These are phyloP conservation scores for Gymnopilus dilepis DNA, from an alignment of 768 basidiomycete genomes.

Conservation along the genomic window DNA sequence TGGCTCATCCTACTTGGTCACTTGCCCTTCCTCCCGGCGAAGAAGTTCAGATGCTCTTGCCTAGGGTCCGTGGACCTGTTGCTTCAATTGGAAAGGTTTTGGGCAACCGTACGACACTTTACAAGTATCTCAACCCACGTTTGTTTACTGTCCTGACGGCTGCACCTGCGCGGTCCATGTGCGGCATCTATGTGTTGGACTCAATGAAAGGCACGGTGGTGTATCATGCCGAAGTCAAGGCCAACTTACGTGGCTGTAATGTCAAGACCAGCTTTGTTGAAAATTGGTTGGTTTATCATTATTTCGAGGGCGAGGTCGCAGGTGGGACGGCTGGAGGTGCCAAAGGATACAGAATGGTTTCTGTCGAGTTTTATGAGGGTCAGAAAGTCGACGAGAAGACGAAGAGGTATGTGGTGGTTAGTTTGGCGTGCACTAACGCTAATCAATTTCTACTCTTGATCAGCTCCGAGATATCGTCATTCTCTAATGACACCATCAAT, in stretches of 20 bases:
- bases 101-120: slow-evolving; percentile 86
- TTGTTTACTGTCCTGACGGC: slow-evolving; percentile 70
- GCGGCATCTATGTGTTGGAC: slow-evolving; percentile 82
- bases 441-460: neutral
- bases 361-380: slow-evolving; percentile 91
- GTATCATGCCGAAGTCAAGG: slow-evolving; percentile 66
- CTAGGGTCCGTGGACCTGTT: slow-evolving; percentile 55
- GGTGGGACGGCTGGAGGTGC: slow-evolving; percentile 48
- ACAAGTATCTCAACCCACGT: slow-evolving; percentile 93
- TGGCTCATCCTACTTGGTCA: slow-evolving; percentile 47
- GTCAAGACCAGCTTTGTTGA: slow-evolving; percentile 76
- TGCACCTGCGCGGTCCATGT: slow-evolving; percentile 36
- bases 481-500: slow-evolving; percentile 54
- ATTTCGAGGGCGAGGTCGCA: slow-evolving; percentile 65
- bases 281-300: slow-evolving; percentile 94
- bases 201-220: slow-evolving; percentile 76
- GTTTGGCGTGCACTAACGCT: neutral
- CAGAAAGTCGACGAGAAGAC: slow-evolving; percentile 67
- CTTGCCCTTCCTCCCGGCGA: slow-evolving; percentile 60
- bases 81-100: slow-evolving; percentile 86
- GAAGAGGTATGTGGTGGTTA: slow-evolving; percentile 56
- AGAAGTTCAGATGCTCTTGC: slow-evolving; percentile 56
- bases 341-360: slow-evolving; percentile 77
- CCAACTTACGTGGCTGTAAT: slow-evolving; percentile 52
- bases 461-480: slow-evolving; percentile 52